A percentile compares a stretch with the other conserved stretches of the same genome.
phyloP scores from a whole-genome alignment of 2,329 filamentous ascomycete species.

The Talaromyces sp. region DNA sequence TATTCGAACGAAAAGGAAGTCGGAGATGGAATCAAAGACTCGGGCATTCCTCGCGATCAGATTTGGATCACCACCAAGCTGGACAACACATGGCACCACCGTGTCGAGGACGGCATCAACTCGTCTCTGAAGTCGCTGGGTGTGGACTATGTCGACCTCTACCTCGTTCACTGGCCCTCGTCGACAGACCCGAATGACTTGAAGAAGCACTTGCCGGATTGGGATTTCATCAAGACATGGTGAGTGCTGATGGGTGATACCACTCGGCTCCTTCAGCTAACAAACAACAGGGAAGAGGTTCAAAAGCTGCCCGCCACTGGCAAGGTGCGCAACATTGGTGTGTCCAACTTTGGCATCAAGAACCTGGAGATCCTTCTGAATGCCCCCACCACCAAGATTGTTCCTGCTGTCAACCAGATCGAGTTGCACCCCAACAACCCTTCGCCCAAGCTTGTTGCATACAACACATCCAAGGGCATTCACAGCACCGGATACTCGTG shows the following conservation, averaged over 20 bases:
- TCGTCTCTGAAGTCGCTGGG: constrained; percentile 60
- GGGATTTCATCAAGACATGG: constrained; percentile 79
- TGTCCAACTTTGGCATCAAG: constrained; percentile 79
- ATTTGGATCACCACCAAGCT: constrained; percentile 67
- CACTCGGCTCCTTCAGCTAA: constrained; percentile 56
- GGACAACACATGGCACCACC: constrained; percentile 60
- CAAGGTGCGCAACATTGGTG: constrained; percentile 75
- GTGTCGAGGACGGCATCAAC: constrained; percentile 58
- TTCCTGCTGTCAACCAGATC: constrained; percentile 51
- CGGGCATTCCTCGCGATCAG: constrained; percentile 60
- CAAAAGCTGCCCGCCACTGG: constrained; percentile 42
- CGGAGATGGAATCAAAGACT: constrained; percentile 60
- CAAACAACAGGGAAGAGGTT: constrained; percentile 42
- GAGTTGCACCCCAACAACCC: constrained; percentile 63
- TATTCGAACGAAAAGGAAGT: constrained; percentile 65
- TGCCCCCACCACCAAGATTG: constrained; percentile 52
- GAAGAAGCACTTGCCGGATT: constrained; percentile 65
- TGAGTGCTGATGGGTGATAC: constrained; percentile 12
- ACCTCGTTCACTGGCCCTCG: constrained; percentile 64
- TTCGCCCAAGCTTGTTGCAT: constrained; percentile 54
- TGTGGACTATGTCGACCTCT: constrained; percentile 66
- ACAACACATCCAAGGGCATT: constrained; percentile 49
- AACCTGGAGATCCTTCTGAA: constrained; percentile 74
- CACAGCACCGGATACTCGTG: constrained; percentile 54
- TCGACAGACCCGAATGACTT: constrained; percentile 48